These are phyloP conservation scores for Podaxis rugospora DNA, from an alignment of 768 basidiomycete species.

Conservation along the genomic window DNA sequence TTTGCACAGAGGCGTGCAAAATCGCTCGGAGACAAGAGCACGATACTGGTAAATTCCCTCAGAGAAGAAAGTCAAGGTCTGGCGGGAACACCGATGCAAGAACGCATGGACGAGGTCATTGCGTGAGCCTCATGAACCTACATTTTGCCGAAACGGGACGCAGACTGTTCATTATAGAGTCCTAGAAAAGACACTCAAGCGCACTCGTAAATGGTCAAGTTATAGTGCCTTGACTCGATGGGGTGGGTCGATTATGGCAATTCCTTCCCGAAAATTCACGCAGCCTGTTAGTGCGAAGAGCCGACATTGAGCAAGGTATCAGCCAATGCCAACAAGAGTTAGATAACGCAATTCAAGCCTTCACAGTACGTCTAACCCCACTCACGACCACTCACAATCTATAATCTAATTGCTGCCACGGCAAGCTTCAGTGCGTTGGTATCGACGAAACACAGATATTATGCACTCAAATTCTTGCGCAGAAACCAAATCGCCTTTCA, in stretches of 20 bases:
- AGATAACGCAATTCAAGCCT: conserved; percentile 33
- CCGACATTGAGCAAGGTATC: conserved; percentile 43
- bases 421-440: conserved; percentile 22
- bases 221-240: conserved; percentile 34
- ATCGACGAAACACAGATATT: neutral
- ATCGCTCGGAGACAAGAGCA: conserved; percentile 39
- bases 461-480: neutral
- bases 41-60: conserved; percentile 32
- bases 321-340: conserved; percentile 39
- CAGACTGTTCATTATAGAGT: conserved; percentile 26
- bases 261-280: neutral
- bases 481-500: conserved; percentile 2
- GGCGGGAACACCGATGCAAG: conserved; percentile 35
- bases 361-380: conserved; percentile 31
- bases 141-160: neutral
- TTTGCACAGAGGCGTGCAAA: conserved; percentile 34
- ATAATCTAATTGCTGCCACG: neutral
- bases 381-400: neutral
- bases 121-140: conserved; percentile 26
- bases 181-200: conserved; percentile 32
- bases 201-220: conserved; percentile 33
- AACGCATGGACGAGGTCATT: conserved; percentile 38
- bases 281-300: conserved; percentile 34
- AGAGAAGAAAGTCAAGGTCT: conserved; percentile 34
- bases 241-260: conserved; percentile 24